These are phyloP conservation scores for Penicillium dipodomyicola DNA, from an alignment of 495 filamentous ascomycete species.

Conservation along the genomic window DNA sequence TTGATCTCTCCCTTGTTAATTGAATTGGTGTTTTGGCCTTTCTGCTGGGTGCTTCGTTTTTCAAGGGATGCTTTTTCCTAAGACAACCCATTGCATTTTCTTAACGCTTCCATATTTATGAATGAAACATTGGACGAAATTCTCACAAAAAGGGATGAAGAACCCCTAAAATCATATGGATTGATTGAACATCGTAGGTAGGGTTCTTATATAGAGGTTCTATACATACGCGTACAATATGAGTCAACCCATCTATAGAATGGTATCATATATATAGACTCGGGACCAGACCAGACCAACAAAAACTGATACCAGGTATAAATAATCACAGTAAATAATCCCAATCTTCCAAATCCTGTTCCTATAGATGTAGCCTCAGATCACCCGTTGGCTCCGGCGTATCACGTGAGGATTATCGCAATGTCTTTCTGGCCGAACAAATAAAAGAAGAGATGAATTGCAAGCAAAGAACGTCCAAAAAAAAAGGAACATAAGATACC, in stretches of 20 bases:
- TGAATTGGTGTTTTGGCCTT: constrained; percentile 28
- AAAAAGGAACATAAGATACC: neutral
- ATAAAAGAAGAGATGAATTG: constrained; percentile 10
- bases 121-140: constrained; percentile 8
- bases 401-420: constrained; percentile 29
- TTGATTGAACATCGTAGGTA: neutral
- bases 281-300: neutral
- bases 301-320: neutral
- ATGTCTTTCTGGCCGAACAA: constrained; percentile 10
- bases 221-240: neutral
- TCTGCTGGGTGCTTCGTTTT: constrained; percentile 9
- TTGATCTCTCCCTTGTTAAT: constrained; percentile 16
- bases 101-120: neutral
- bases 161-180: neutral
- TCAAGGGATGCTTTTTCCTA: neutral
- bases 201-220: neutral
- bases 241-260: neutral
- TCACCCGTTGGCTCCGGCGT: constrained; percentile 27
- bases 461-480: neutral
- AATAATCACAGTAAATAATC: neutral
- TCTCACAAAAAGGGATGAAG: neutral
- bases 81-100: constrained; percentile 11
- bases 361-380: constrained; percentile 19
- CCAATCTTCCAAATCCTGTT: neutral
- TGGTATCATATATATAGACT: neutral